Conservation (phyloP, 2,329 filamentous ascomycete species). For the Stagonosporopsis tanaceti region DNA sequence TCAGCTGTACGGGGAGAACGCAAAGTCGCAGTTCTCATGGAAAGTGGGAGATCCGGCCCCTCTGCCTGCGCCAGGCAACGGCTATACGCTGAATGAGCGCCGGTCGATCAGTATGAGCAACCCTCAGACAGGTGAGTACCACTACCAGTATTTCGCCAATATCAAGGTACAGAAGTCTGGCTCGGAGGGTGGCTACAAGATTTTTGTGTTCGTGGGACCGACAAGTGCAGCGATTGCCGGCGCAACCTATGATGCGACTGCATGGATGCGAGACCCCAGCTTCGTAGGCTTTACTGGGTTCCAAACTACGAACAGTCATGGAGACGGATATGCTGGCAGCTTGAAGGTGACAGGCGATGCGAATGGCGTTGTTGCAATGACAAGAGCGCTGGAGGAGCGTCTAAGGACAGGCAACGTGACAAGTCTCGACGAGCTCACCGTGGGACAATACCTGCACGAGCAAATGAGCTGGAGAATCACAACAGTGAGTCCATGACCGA, state of each 20-base stretch:
- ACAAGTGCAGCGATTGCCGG: conserved; percentile 41
- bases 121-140: conserved; percentile 12
- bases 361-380: conserved; percentile 57
- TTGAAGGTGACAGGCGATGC: conserved; percentile 7
- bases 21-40: conserved; percentile 26
- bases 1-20: conserved; percentile 63
- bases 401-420: conserved; percentile 44
- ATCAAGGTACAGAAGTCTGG: conserved; percentile 68
- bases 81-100: conserved; percentile 9
- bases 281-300: conserved; percentile 68
- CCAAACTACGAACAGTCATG: conserved; percentile 36
- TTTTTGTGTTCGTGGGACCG: conserved; percentile 74
- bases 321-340: conserved; percentile 12
- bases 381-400: conserved; percentile 50
- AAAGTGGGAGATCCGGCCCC: conserved; percentile 9
- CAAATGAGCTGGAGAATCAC: conserved; percentile 38
- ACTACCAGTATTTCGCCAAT: conserved; percentile 71
- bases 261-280: conserved; percentile 63
- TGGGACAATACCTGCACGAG: conserved; percentile 31
- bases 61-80: background rate
- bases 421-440: conserved; percentile 31
- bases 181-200: conserved; percentile 66
- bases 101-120: conserved; percentile 13
- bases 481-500: conserved; percentile 20
- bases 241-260: conserved; percentile 61